Conservation (phyloP, 2,329 filamentous ascomycete genomes). For the Penicillium brevicompactum region DNA sequence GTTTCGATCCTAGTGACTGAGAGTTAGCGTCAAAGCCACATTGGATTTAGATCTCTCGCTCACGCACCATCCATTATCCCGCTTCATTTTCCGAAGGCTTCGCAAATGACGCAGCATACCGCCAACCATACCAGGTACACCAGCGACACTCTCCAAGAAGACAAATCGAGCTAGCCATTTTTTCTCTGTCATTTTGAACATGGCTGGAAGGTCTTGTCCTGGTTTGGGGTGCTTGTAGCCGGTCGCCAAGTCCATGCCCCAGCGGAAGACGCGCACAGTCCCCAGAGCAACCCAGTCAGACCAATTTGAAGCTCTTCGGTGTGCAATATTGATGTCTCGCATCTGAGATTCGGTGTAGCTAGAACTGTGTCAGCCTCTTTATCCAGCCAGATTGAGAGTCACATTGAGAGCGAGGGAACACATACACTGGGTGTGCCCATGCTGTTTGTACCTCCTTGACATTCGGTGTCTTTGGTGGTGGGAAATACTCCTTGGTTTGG, state of each 20-base stretch:
- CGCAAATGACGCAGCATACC: constrained; percentile 90
- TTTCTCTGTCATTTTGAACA: constrained; percentile 72
- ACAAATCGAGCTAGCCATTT: constrained; percentile 91
- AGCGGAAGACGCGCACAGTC: constrained; percentile 74
- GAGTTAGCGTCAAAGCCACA: neutral
- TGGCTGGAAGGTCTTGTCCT: constrained; percentile 48
- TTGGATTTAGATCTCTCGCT: neutral
- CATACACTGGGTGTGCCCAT: constrained; percentile 14
- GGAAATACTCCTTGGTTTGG: constrained; percentile 22
- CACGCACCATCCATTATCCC: constrained; percentile 83
- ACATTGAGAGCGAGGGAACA: constrained; percentile 15
- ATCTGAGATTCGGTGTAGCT: constrained; percentile 78
- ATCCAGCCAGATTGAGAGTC: constrained; percentile 29
- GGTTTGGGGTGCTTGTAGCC: constrained; percentile 73
- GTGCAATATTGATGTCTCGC: constrained; percentile 70
- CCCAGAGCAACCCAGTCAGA: constrained; percentile 79
- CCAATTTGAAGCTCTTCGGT: constrained; percentile 70
- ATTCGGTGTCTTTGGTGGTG: constrained; percentile 18
- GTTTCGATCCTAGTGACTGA: constrained; percentile 73
- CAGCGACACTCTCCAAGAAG: constrained; percentile 92
- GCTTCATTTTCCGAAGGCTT: constrained; percentile 79
- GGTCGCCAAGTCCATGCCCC: constrained; percentile 78
- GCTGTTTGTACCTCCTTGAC: constrained; percentile 20
- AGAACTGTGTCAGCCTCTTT: constrained; percentile 15
- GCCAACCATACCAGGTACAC: constrained; percentile 94